Conservation (phyloP, 805 yeast genomes). For the Scheffersomyces ergatensis region DNA sequence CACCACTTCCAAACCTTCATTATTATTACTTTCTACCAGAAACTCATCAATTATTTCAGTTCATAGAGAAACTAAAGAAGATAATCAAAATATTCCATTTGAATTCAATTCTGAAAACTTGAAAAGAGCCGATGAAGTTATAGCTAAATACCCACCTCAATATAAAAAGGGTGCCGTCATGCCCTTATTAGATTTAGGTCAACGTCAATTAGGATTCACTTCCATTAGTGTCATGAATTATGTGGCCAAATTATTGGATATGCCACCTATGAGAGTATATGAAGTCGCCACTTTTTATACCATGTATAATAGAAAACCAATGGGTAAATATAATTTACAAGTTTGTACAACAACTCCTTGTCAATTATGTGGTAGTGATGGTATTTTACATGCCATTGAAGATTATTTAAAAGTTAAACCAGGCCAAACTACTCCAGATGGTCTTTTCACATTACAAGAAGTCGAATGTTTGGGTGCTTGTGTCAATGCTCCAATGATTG, state of each 20-base stretch:
- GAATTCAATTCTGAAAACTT: constrained; percentile 67
- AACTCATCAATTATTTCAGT: constrained; percentile 48
- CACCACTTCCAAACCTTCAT: background rate
- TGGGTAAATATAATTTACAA: constrained; percentile 81
- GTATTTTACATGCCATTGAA: constrained; percentile 68
- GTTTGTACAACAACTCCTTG: constrained; percentile 91
- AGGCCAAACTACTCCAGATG: constrained; percentile 76
- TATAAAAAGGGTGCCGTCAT: constrained; percentile 85
- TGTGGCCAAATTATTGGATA: constrained; percentile 77
- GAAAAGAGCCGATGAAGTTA: constrained; percentile 66
- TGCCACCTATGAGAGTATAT: constrained; percentile 93
- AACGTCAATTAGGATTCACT: constrained; percentile 83
- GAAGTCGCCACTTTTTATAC: constrained; percentile 92
- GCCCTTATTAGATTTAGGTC: constrained; percentile 85
- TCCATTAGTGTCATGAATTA: constrained; percentile 87
- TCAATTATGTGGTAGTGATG: constrained; percentile 79
- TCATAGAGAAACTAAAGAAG: constrained; percentile 69
- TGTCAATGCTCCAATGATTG: constrained; percentile 88
- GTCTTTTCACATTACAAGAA: constrained; percentile 76
- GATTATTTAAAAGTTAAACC: constrained; percentile 62
- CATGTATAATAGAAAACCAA: constrained; percentile 83
- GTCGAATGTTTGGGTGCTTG: constrained; percentile 93
- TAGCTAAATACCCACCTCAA: constrained; percentile 80
- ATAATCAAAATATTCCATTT: constrained; percentile 67
- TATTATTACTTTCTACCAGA: constrained; percentile 17